These are phyloP conservation scores for Trichocomaceae sp. DNA, from an alignment of 2,329 filamentous ascomycete genomes.

Conservation along the genomic window DNA sequence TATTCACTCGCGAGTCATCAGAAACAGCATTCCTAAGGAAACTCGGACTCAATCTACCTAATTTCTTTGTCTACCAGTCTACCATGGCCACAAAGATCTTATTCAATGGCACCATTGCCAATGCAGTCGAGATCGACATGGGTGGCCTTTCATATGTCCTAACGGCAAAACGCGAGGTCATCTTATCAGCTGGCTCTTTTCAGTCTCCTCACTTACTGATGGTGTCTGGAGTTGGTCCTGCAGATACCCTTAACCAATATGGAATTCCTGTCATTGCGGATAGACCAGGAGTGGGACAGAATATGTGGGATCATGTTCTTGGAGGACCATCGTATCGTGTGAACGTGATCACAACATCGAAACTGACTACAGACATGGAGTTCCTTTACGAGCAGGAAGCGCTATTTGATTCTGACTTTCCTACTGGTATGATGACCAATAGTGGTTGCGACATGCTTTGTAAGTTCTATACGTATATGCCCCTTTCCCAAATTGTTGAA, in stretches of 20 bases:
- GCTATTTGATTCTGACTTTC: not conserved
- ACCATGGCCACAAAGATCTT: slow-evolving; percentile 30
- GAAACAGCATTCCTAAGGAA: slow-evolving; percentile 21
- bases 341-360: slow-evolving; percentile 17
- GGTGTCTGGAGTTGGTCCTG: slow-evolving; percentile 27
- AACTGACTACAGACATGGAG: slow-evolving; percentile 18
- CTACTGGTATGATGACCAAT: not conserved
- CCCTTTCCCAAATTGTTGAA: not conserved
- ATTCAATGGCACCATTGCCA: slow-evolving; percentile 28
- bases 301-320: slow-evolving; percentile 39
- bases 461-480: not conserved
- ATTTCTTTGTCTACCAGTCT: slow-evolving; percentile 28
- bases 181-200: slow-evolving; percentile 39
- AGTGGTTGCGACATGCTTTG: not conserved
- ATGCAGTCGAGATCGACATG: slow-evolving; percentile 17
- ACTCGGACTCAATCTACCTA: slow-evolving; percentile 18
- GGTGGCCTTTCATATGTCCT: slow-evolving; percentile 20
- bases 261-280: slow-evolving; percentile 21
- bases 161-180: slow-evolving; percentile 35
- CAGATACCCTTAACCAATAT: slow-evolving; percentile 21
- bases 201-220: slow-evolving; percentile 36
- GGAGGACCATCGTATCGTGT: not conserved
- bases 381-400: slow-evolving; percentile 18
- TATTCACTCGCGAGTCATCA: slow-evolving; percentile 17
- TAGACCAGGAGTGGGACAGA: slow-evolving; percentile 24